A percentile compares a stretch with the other conserved stretches of the same genome.
These are phyloP conservation scores for Ziziphus jujuba DNA, from an alignment of 306 rosid genomes.

Conservation along the genomic window DNA sequence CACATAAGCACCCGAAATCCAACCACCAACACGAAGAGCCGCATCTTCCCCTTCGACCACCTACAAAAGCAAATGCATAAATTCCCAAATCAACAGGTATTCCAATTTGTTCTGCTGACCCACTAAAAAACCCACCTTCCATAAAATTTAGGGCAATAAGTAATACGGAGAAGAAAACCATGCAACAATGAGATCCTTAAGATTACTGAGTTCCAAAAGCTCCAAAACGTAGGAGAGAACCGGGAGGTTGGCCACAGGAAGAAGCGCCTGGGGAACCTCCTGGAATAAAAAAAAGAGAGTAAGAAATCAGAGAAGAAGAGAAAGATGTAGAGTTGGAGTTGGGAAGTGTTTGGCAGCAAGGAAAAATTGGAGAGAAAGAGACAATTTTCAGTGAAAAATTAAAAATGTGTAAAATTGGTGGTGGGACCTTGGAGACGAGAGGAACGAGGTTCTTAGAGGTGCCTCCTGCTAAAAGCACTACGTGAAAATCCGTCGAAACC, in stretches of 20 bases:
- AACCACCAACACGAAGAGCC: slow-evolving; percentile 63
- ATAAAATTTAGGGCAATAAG: neutral
- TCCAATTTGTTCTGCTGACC: neutral
- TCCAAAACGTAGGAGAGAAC: slow-evolving; percentile 86
- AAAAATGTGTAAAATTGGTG: neutral
- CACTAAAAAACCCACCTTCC: neutral
- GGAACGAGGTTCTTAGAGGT: slow-evolving; percentile 80
- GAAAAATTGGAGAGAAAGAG: slow-evolving; percentile 7
- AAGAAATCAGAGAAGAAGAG: neutral
- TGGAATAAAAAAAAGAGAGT: slow-evolving; percentile 32
- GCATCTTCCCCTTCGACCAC: slow-evolving; percentile 92
- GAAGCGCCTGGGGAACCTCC: slow-evolving; percentile 92
- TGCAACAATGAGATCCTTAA: slow-evolving; percentile 92
- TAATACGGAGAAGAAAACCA: slow-evolving; percentile 7
- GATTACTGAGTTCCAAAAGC: slow-evolving; percentile 77
- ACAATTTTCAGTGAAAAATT: neutral
- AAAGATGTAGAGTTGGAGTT: too few species aligned
- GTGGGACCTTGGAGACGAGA: slow-evolving; percentile 78
- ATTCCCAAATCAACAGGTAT: neutral
- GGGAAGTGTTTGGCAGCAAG: neutral
- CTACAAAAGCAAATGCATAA: too few species aligned
- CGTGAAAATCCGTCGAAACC: slow-evolving; percentile 77
- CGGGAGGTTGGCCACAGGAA: slow-evolving; percentile 94
- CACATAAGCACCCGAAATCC: slow-evolving; percentile 84
- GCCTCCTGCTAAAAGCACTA: slow-evolving; percentile 93